These are phyloP conservation scores for Phylloboletellus chloephorus DNA, from an alignment of 1,284 basidiomycete species.

Conservation along the genomic window DNA sequence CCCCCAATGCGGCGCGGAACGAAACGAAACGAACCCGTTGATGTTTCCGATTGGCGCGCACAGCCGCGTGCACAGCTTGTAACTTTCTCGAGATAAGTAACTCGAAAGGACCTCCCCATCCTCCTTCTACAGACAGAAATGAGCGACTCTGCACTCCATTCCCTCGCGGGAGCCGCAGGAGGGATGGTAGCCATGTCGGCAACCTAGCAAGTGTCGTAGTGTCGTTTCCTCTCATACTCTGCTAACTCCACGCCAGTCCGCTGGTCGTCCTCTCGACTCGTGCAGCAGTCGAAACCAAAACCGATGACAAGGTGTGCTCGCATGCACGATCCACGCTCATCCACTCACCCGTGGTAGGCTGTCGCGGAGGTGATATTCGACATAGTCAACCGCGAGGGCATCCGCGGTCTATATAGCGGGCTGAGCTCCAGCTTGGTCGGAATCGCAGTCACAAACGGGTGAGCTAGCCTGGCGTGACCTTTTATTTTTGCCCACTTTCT, in stretches of 20 bases:
- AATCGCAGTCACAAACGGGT: constrained; percentile 93
- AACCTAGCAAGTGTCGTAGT: constrained; percentile 66
- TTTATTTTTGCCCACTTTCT: constrained; percentile 2
- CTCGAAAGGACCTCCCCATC: too few relatives aligned
- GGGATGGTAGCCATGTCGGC: constrained; percentile 87
- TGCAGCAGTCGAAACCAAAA: constrained; percentile 86
- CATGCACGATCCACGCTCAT: not conserved
- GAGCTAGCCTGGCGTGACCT: constrained; percentile 17
- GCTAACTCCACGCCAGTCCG: constrained; percentile 51
- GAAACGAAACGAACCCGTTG: too few relatives aligned
- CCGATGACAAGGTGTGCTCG: constrained; percentile 57
- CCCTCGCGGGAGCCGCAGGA: constrained; percentile 85
- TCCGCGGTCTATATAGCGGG: constrained; percentile 84
- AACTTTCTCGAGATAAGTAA: too few relatives aligned
- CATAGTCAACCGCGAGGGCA: constrained; percentile 81
- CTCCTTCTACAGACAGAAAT: constrained; percentile 31
- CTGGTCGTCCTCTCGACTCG: constrained; percentile 90
- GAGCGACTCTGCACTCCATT: constrained; percentile 85
- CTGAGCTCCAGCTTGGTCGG: constrained; percentile 84
- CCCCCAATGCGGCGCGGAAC: too few relatives aligned
- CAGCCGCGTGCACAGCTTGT: too few relatives aligned
- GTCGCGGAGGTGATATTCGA: constrained; percentile 55
- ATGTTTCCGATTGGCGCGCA: too few relatives aligned
- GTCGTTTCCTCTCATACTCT: not conserved
- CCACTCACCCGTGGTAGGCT: constrained; percentile 41